phyloP scores from a whole-genome alignment of 2,329 filamentous ascomycete species.

The Apiospora aurea region DNA sequence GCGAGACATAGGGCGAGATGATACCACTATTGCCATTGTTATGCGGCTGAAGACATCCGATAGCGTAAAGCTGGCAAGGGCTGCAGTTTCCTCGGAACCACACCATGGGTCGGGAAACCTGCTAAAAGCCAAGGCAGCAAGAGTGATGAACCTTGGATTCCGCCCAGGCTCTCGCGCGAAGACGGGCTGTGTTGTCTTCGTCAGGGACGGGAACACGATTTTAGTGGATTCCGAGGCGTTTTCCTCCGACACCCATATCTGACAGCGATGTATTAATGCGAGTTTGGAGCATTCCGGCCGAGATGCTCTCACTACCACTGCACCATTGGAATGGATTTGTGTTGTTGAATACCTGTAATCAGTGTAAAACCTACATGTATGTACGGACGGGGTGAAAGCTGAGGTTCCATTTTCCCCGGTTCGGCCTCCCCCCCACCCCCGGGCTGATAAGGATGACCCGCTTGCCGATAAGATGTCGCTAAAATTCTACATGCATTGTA shows the following conservation, averaged over 20 bases:
- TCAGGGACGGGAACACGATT: neutral
- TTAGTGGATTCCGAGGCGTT: conserved; percentile 9
- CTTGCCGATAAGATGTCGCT: conserved; percentile 3
- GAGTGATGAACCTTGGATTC: conserved; percentile 6
- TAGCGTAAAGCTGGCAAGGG: conserved; percentile 7
- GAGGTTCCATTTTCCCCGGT: neutral
- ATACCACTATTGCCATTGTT: conserved; percentile 24
- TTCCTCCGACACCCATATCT: conserved; percentile 10
- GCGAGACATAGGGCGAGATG: conserved; percentile 24
- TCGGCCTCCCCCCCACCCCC: too few species aligned
- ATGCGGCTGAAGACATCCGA: conserved; percentile 4
- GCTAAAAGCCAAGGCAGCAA: conserved; percentile 14
- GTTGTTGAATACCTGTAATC: neutral
- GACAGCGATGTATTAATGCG: neutral
- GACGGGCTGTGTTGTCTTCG: neutral
- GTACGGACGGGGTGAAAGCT: neutral
- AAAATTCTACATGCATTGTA: conserved; percentile 10
- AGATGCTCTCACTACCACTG: neutral
- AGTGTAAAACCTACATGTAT: neutral
- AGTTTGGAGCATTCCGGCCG: neutral
- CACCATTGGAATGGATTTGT: neutral
- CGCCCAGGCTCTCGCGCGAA: neutral
- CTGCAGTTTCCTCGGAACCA: conserved; percentile 11
- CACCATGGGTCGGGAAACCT: neutral
- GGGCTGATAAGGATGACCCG: conserved; percentile 9